Evolutionary conservation across 1,284 basidiomycete species (phyloP).

Genomic region (Phlebopus sp.): DNA sequence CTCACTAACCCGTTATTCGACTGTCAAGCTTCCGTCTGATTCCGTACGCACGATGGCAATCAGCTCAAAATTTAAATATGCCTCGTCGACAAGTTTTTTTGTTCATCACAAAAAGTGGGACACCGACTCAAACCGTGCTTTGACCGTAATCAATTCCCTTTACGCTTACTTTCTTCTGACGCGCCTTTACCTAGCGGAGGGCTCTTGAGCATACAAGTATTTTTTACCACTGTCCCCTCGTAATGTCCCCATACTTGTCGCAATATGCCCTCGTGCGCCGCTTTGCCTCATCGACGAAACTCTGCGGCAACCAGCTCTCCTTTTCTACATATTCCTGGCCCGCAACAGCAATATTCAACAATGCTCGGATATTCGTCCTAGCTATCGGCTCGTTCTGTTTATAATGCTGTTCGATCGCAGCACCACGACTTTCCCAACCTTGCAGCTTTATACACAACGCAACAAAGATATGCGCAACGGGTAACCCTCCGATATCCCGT

Average conservation of each 20-base stretch:
- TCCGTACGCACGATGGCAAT: no score
- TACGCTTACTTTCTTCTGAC: no score
- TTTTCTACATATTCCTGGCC: constrained; percentile 12
- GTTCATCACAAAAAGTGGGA: no score
- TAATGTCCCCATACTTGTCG: constrained; percentile 9
- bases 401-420: constrained; percentile 32
- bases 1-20: no score
- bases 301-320: constrained; percentile 20
- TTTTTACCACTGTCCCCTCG: constrained; percentile 16
- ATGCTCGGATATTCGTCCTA: constrained; percentile 40
- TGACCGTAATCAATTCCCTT: no score
- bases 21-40: no score
- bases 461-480: constrained; percentile 43
- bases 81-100: no score
- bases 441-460: constrained; percentile 50
- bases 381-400: constrained; percentile 40
- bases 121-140: no score
- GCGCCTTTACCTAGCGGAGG: no score
- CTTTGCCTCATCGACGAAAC: constrained; percentile 19
- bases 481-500: constrained; percentile 27
- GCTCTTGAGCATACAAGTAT: no score
- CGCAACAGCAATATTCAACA: constrained; percentile 36
- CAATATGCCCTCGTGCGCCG: constrained; percentile 18
- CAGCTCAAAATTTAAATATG: no score
- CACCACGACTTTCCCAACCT: constrained; percentile 47